Base-by-base conservation (phyloP, 106 monocot genomes). In the Dendrobium huoshanense region DNA sequence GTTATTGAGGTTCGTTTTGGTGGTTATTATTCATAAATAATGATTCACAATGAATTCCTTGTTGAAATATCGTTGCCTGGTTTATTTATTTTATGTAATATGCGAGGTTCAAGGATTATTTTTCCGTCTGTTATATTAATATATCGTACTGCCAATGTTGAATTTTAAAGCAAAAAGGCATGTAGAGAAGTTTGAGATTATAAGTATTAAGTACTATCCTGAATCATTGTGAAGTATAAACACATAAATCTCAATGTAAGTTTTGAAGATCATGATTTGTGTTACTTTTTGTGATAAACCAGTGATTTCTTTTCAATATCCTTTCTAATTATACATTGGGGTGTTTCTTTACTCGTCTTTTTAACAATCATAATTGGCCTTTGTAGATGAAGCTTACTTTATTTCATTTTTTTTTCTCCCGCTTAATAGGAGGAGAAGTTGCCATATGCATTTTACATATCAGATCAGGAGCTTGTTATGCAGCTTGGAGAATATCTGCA, bases 371-470 rank as follows among this genome's bases (percentile, higher is more conserved):
- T 68, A 25, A 19, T 68, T 68, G 27, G 29, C 29, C 4, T 68
- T 6, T 24, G 68, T 25, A 42, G 45, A 22, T 44, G 47, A 2
- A 20, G 3, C 47, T 44, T 75, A 75, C 43, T 19, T 18, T 33
- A 43, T 44, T 43, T 75, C 5, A 20, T 48, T 2, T 42, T 74
- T 33, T 56, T 81, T 17, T 55, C 61, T 55, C 15, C 27, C 67
- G 40, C 77, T 59, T 54, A 55, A n/a, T 42, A 94, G 97, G 97
- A 92, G 81, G 97, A 98, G 42, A 95, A 82, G 77, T 61, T 98
- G 73, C 97, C 97, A 2, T 98, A 98, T 85, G 86, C 92, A 77
- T 98, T 98, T 85, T 98, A 92, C 74, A 88, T 98, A 82, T 86
- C 87, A 27, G 91, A 98, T 54, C 85, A 98, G 79, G 97, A 94